Evolutionary conservation across 192 early-diverging fungal species (phyloP), one percentile per base, ranked within the genome.

Genomic region (Phycomyces blakesleeanus): DNA sequence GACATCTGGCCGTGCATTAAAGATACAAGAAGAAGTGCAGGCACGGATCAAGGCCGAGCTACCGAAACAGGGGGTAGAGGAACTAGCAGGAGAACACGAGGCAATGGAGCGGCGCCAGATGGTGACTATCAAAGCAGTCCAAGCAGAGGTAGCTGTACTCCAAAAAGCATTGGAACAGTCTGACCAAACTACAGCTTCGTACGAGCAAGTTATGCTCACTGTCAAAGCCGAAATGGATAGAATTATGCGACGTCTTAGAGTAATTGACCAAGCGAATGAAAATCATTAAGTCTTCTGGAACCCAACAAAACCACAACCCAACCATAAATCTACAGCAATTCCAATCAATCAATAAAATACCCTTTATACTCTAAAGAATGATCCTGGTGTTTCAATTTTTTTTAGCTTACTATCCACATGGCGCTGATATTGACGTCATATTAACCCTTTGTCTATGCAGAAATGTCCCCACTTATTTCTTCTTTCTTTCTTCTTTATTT

Each of bases 221-320:
- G 60, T 61, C 6, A 68, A 68, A 20, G 66, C 51, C 38, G 66
- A 68, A 51, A 68, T 68, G 66, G 66, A 62, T 24, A 61, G 54
- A 34, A 68, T 68, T 8, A 62, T 61, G 51, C 54, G 66, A 53
- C 59, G 54, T 21, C 53, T 68, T 29, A 58, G 66, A 39, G 66
- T 52, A 11, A 54, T 54, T 20, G 61, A 63, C 51, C 59, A 61
- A 20, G 29, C 29, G 7, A 34, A 34, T 7, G 29, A 34, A 34
- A 34, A 7, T 7, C 29, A 34, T 34, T 34, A 7, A 34, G 7
- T 7, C 29, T 34, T 2, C 7, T 34, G 29, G 40, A 10, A 10
- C 40, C n/a, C n/a, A n/a, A n/a, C n/a, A n/a, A n/a, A n/a, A n/a
- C n/a, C n/a, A n/a, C n/a, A n/a, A n/a, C n/a, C n/a, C n/a, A n/a